These are phyloP conservation scores for Lepidium africanum DNA, from an alignment of 345 rosid species.

Conservation along the genomic window DNA sequence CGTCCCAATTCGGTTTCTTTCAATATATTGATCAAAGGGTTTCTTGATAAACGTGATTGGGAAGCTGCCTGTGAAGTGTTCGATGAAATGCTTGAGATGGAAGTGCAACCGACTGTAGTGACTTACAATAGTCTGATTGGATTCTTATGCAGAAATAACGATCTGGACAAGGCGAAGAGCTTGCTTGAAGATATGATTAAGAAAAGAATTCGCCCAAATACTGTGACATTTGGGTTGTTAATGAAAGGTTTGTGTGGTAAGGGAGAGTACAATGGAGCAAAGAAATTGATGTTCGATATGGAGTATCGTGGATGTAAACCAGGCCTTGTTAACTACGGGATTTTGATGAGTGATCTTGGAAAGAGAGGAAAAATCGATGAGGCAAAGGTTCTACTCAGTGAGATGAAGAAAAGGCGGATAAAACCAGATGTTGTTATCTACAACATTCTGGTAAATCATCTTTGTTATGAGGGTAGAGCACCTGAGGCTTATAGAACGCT, in stretches of 20 bases:
- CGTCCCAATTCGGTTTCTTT: slow-evolving; percentile 62
- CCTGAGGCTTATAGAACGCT: slow-evolving; percentile 56
- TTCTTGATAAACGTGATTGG: slow-evolving; percentile 33
- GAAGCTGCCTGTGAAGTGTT: slow-evolving; percentile 45
- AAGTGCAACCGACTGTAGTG: slow-evolving; percentile 58
- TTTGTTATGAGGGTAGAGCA: slow-evolving; percentile 52
- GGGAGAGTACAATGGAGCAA: slow-evolving; percentile 57
- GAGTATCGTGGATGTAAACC: slow-evolving; percentile 86
- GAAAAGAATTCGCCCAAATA: slow-evolving; percentile 50
- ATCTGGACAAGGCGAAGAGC: slow-evolving; percentile 37
- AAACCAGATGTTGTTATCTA: slow-evolving; percentile 76
- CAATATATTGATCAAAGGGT: slow-evolving; percentile 67
- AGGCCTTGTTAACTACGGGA: slow-evolving; percentile 49
- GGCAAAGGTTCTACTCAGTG: slow-evolving; percentile 48
- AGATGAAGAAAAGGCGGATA: slow-evolving; percentile 73
- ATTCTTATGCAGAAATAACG: slow-evolving; percentile 40
- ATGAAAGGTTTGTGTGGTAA: slow-evolving; percentile 65
- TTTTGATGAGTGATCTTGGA: slow-evolving; percentile 77
- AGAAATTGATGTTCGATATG: slow-evolving; percentile 80
- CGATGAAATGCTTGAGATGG: slow-evolving; percentile 73
- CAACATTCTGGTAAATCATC: slow-evolving; percentile 64
- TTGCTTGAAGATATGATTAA: slow-evolving; percentile 44
- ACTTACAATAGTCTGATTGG: slow-evolving; percentile 60
- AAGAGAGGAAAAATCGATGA: slow-evolving; percentile 74
- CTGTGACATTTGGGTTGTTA: slow-evolving; percentile 55